A percentile compares a stretch with the other conserved stretches of the same genome.
Conservation (phyloP, 352 stramenopile genomes). For the Pythium plurisporium region DNA sequence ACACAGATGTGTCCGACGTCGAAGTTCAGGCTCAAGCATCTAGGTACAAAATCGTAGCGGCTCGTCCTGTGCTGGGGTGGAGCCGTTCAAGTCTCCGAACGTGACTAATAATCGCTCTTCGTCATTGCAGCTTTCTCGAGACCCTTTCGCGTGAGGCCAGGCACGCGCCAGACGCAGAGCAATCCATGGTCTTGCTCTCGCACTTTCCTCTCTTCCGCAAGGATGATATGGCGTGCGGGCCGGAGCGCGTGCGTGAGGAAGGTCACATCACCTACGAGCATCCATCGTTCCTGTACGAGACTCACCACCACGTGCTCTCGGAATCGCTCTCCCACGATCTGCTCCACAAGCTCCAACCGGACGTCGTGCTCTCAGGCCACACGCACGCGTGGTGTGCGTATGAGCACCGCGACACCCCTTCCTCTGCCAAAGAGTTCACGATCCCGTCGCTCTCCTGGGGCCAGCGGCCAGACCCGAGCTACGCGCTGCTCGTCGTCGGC, state of each 20-base stretch:
- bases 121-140: conserved; percentile 38
- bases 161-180: background rate
- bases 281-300: conserved; percentile 55
- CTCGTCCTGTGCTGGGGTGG: too few relatives aligned
- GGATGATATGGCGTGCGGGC: conserved; percentile 56
- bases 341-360: conserved; percentile 40
- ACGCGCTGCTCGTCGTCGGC: conserved; percentile 41
- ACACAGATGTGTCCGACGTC: conserved; percentile 43
- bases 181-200: conserved; percentile 48
- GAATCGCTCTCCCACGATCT: conserved; percentile 43
- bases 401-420: conserved; percentile 20
- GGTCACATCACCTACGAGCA: conserved; percentile 82
- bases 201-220: conserved; percentile 56
- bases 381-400: conserved; percentile 70
- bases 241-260: conserved; percentile 34
- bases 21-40: conserved; percentile 46
- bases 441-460: conserved; percentile 75
- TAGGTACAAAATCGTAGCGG: conserved; percentile 37
- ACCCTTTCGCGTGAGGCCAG: conserved; percentile 31
- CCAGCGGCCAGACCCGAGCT: conserved; percentile 74
- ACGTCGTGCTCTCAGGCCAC: conserved; percentile 64
- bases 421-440: conserved; percentile 46
- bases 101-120: background rate
- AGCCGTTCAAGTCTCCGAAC: too few relatives aligned
- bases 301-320: conserved; percentile 69